Percentiles rank a stretch among this genome's conserved stretches.
Conservation (phyloP, 306 rosid species). For the Herpetospermum pedunculosum region DNA sequence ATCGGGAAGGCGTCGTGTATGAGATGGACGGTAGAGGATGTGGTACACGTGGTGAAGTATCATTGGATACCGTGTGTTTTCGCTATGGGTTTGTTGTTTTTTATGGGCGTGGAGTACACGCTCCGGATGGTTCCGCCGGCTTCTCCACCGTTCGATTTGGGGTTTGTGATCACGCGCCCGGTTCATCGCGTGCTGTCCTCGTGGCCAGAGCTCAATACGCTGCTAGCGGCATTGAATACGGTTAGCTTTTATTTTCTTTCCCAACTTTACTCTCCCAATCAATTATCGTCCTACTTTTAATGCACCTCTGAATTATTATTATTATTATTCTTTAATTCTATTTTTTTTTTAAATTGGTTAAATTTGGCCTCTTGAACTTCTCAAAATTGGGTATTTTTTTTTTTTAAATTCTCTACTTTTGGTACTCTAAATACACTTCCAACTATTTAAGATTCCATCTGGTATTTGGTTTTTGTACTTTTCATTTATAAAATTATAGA, state of each 20-base stretch:
- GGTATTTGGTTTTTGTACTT: no score
- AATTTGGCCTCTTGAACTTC: no score
- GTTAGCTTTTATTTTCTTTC: conserved; percentile 12
- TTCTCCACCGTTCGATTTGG: conserved; percentile 77
- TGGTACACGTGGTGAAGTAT: conserved; percentile 39
- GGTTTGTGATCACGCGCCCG: conserved; percentile 53
- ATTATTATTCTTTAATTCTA: no score
- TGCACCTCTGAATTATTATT: not conserved
- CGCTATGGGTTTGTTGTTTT: conserved; percentile 52
- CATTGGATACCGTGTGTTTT: conserved; percentile 80
- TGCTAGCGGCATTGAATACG: conserved; percentile 66
- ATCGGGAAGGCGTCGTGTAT: conserved; percentile 22
- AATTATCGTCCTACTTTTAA: not conserved
- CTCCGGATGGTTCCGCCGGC: conserved; percentile 77
- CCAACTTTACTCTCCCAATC: not conserved
- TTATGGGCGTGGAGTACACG: conserved; percentile 95
- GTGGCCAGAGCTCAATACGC: conserved; percentile 53
- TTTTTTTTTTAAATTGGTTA: no score
- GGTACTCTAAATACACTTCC: no score
- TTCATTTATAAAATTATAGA: no score
- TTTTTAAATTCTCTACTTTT: no score
- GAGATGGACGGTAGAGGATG: conserved; percentile 62
- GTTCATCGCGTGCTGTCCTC: conserved; percentile 53
- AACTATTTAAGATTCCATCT: no score
- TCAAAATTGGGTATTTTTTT: no score